Conservation (phyloP, 352 stramenopile genomes). For the Sclerospora graminicola region DNA sequence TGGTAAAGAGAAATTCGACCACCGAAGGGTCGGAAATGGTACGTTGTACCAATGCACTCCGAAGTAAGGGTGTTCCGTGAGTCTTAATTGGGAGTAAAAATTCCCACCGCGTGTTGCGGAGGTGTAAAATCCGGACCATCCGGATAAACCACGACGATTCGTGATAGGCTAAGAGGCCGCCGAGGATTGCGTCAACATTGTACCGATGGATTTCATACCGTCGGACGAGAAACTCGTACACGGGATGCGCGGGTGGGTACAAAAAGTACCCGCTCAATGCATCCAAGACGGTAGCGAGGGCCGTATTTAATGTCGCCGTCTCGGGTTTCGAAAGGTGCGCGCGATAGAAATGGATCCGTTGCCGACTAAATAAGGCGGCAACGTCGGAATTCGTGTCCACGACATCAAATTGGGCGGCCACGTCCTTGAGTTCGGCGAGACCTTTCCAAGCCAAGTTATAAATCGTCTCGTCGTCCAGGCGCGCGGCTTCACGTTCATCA, state of each 20-base stretch:
- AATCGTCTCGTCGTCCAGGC: constrained; percentile 74
- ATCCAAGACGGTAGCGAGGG: constrained; percentile 62
- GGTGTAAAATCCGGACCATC: constrained; percentile 79
- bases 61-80: constrained; percentile 46
- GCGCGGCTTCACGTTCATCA: constrained; percentile 66
- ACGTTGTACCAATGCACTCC: constrained; percentile 64
- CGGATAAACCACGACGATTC: constrained; percentile 77
- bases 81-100: constrained; percentile 76
- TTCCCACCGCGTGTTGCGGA: constrained; percentile 69
- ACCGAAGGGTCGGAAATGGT: constrained; percentile 63
- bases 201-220: constrained; percentile 82
- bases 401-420: constrained; percentile 62
- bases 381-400: constrained; percentile 44
- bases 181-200: constrained; percentile 82
- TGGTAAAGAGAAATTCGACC: constrained; percentile 61
- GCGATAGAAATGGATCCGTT: constrained; percentile 77
- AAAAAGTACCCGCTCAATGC: constrained; percentile 81
- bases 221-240: constrained; percentile 84
- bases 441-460: constrained; percentile 83
- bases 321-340: constrained; percentile 49
- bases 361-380: constrained; percentile 51
- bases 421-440: constrained; percentile 63
- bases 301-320: constrained; percentile 52
- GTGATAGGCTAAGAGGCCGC: constrained; percentile 74
- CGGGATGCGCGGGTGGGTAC: constrained; percentile 67